Conservation (phyloP, 345 rosid species). For the Populus pruinosa region DNA sequence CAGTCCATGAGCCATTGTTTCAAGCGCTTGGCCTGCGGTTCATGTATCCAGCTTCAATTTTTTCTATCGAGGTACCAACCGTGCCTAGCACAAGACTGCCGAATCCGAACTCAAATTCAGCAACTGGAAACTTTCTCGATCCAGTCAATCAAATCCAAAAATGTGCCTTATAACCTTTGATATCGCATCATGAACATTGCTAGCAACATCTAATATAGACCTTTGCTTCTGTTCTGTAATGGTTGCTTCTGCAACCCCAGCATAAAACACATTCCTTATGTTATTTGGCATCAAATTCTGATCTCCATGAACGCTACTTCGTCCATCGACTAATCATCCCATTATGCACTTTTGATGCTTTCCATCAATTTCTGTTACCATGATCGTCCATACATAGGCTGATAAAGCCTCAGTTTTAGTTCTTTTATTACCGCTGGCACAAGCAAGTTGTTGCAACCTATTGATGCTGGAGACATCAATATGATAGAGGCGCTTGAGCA, state of each 20-base stretch:
- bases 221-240: slow-evolving; percentile 43
- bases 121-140: slow-evolving; percentile 62
- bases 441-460: slow-evolving; percentile 52
- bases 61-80: slow-evolving; percentile 54
- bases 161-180: slow-evolving; percentile 50
- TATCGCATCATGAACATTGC: slow-evolving; percentile 53
- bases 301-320: slow-evolving; percentile 40
- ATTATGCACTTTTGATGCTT: slow-evolving; percentile 58
- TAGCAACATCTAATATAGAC: slow-evolving; percentile 54
- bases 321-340: slow-evolving; percentile 89
- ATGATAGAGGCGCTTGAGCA: slow-evolving; percentile 68
- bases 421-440: slow-evolving; percentile 39
- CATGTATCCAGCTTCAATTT: slow-evolving; percentile 66
- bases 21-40: slow-evolving; percentile 73
- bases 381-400: slow-evolving; percentile 72
- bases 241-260: slow-evolving; percentile 61
- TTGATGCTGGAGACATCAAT: slow-evolving; percentile 50
- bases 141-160: slow-evolving; percentile 85
- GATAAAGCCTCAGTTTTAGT: slow-evolving; percentile 87
- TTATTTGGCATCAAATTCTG: slow-evolving; percentile 43
- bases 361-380: slow-evolving; percentile 48
- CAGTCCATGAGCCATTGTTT: slow-evolving; percentile 72
- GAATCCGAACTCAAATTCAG: slow-evolving; percentile 74
- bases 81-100: slow-evolving; percentile 69
- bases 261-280: slow-evolving; percentile 74